These are phyloP conservation scores for Dendrobium huoshanense DNA, from an alignment of 106 monocot species.

Conservation along the genomic window DNA sequence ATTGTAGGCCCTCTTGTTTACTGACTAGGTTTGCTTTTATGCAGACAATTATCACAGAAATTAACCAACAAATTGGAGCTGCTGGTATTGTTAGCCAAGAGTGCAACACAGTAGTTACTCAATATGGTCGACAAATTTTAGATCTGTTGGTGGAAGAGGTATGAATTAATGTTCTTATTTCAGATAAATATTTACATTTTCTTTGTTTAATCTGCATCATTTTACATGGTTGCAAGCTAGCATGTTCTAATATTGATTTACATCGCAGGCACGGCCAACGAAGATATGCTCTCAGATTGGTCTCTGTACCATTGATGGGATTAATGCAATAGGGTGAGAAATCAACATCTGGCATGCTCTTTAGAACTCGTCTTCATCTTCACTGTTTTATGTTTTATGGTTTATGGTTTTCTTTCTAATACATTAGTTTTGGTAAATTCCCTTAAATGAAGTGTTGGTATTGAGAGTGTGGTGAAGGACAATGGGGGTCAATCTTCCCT, in stretches of 20 bases:
- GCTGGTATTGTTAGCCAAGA: slow-evolving; percentile 76
- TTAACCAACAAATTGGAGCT: slow-evolving; percentile 87
- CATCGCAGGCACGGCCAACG: slow-evolving; percentile 52
- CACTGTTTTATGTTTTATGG: no score
- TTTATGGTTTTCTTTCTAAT: no score
- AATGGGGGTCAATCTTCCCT: slow-evolving; percentile 10
- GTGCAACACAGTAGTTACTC: slow-evolving; percentile 69
- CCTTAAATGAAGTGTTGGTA: slow-evolving; percentile 37
- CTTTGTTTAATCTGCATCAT: background rate
- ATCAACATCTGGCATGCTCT: background rate
- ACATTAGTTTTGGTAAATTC: no score
- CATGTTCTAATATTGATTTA: background rate
- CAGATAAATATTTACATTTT: background rate
- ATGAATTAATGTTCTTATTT: background rate
- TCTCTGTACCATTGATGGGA: slow-evolving; percentile 59
- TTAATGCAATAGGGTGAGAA: slow-evolving; percentile 45
- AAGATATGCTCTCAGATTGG: slow-evolving; percentile 66
- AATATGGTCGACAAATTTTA: slow-evolving; percentile 76
- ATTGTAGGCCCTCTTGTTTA: background rate
- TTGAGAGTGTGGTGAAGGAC: slow-evolving; percentile 51
- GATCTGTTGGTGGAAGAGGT: slow-evolving; percentile 57
- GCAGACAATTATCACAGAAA: slow-evolving; percentile 70
- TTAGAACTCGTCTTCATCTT: no score
- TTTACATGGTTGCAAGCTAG: background rate
- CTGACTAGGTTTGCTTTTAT: slow-evolving; percentile 2